Base-by-base conservation (phyloP, 176 grass and related monocot genomes). In the Ananas comosus region DNA sequence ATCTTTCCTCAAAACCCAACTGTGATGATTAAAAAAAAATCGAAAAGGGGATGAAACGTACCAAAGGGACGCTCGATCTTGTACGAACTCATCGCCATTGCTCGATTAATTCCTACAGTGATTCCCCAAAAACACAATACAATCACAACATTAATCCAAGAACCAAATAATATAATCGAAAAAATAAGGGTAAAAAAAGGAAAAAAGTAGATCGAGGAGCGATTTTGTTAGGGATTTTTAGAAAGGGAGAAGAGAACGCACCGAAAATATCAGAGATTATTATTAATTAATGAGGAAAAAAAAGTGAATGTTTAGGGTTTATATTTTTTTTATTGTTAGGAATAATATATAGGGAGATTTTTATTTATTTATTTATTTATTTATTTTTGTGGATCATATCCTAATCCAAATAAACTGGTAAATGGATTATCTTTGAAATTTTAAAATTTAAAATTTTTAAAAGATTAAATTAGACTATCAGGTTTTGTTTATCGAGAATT, bases 71-170 rank as follows among this genome's bases (percentile, higher is more conserved):
- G 85, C 51, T 83, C 82, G 4, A 75, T 64, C 85, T 88, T 92
- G 85, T 88, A 92, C 22, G 70, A 66, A 42, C 63, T 52, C 70
- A 66, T 92, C 10, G 89, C 85, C 89, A 91, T 91, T 63, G 17
- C 10, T n/a, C 1, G 9, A 51, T 18, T 4, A 16, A 66, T 25
- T 53, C 56, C 53, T 74, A 53, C 80, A 83, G 63, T 49, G 23
- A 87, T 68, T 48, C 50, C 61, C 47, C 33, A 42, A 66, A 65
- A 72, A 10, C 70, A 72, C 51, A 57, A 11, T 12, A 17, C 22
- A 10, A 72, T 59, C 70, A 3, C 21, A 19, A 61, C 1, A 61
- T 16, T 9, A 61, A 61, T 61, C n/a, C 16, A 61, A 22, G n/a
- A 61, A 61, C 56, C 56, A 16, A 61, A 61, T 19, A 61, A 61